Conservation (phyloP, 176 grass and related monocot species). For the Elymus sibiricus region DNA sequence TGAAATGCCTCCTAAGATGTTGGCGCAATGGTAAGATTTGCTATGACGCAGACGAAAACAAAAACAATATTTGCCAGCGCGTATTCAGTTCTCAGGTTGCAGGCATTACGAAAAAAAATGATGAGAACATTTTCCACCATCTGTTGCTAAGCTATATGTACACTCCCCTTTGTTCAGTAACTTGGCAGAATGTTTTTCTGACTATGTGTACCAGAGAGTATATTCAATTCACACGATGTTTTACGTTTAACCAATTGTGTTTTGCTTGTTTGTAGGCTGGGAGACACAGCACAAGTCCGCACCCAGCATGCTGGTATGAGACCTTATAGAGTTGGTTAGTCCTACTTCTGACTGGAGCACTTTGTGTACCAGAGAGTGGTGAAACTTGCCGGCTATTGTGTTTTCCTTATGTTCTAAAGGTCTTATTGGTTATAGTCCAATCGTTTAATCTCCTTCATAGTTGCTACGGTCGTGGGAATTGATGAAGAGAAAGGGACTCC, state of each 20-base stretch:
- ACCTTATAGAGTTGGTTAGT: constrained; percentile 66
- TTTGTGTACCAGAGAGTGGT: background rate
- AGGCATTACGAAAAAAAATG: background rate
- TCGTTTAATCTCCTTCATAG: constrained; percentile 10
- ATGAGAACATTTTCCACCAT: background rate
- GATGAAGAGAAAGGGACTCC: constrained; percentile 61
- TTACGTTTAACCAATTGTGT: background rate
- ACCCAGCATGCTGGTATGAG: constrained; percentile 56
- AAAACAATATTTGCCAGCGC: background rate
- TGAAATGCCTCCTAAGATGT: constrained; percentile 63
- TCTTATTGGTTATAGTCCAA: background rate
- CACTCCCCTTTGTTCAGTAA: background rate
- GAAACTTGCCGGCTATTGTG: background rate
- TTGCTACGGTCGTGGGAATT: constrained; percentile 58
- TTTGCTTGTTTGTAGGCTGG: constrained; percentile 36
- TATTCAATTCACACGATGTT: background rate
- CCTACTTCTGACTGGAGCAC: background rate
- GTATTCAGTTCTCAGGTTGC: background rate
- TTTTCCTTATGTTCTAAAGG: constrained; percentile 1
- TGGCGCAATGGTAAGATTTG: constrained; percentile 57
- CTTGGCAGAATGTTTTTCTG: background rate
- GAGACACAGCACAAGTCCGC: constrained; percentile 49
- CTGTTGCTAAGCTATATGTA: background rate
- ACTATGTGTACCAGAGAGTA: background rate
- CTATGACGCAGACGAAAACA: background rate